phyloP scores from a whole-genome alignment of 768 basidiomycete species.

The Mycena haematopus region DNA sequence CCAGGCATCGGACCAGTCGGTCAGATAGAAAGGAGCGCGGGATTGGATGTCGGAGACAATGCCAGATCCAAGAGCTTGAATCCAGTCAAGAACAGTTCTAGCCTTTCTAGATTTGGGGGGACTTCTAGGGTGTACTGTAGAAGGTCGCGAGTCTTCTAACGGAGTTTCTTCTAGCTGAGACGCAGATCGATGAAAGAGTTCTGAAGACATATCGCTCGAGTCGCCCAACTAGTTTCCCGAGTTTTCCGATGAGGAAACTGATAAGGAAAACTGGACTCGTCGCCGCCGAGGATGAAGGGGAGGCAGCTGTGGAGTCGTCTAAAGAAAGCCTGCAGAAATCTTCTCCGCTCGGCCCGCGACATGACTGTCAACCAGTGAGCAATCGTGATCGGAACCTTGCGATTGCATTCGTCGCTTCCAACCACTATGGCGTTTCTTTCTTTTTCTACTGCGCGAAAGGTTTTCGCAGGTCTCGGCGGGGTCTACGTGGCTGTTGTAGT shows the following conservation, averaged over 20 bases:
- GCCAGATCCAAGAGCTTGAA: slow-evolving; percentile 57
- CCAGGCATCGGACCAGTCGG: slow-evolving; percentile 92
- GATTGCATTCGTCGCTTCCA: no score
- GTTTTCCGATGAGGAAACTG: background rate
- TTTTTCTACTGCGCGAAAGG: slow-evolving; percentile 37
- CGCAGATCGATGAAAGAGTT: slow-evolving; percentile 20
- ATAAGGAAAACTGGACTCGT: background rate
- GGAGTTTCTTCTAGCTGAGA: slow-evolving; percentile 4
- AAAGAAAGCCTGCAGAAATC: background rate
- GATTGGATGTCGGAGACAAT: slow-evolving; percentile 74
- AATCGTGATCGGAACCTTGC: no score
- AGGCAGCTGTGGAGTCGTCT: background rate
- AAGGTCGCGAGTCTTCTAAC: slow-evolving; percentile 6
- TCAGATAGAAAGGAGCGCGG: slow-evolving; percentile 79
- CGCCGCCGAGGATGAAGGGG: background rate
- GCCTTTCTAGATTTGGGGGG: slow-evolving; percentile 16
- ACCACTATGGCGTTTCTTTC: slow-evolving; percentile 16
- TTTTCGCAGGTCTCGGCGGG: slow-evolving; percentile 50
- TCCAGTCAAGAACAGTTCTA: slow-evolving; percentile 20
- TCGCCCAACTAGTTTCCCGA: no score
- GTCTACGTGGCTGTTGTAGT: slow-evolving; percentile 60
- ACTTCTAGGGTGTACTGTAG: slow-evolving; percentile 23
- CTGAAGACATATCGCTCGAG: slow-evolving; percentile 17
- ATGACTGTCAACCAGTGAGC: background rate
- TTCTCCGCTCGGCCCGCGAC: background rate